Percentiles rank a stretch among this genome's conserved stretches.
These are phyloP conservation scores for Mycena galopus DNA, from an alignment of 768 basidiomycete species.

Conservation along the genomic window DNA sequence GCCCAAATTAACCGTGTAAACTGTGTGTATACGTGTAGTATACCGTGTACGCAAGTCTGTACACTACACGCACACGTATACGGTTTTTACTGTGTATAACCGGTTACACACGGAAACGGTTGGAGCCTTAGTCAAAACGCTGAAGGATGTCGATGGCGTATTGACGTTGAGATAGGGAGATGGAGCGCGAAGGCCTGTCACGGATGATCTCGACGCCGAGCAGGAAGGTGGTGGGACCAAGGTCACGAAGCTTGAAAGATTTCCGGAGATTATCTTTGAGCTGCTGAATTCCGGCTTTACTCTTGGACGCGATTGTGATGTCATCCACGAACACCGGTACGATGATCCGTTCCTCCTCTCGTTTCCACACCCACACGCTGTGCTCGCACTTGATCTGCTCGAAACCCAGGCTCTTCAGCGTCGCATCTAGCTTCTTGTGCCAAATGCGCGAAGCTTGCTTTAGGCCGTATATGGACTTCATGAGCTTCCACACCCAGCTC, in stretches of 20 bases:
- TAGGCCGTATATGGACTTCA: slow-evolving; percentile 57
- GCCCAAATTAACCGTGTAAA: too few relatives aligned
- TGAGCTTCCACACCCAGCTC: slow-evolving; percentile 26
- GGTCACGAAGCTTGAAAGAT: slow-evolving; percentile 26
- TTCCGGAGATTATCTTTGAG: slow-evolving; percentile 41
- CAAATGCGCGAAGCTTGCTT: slow-evolving; percentile 47
- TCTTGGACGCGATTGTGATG: slow-evolving; percentile 16
- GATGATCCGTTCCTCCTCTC: slow-evolving; percentile 38
- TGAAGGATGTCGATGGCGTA: background rate
- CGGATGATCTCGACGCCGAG: background rate
- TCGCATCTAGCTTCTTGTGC: too few relatives aligned
- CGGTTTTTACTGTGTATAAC: too few relatives aligned
- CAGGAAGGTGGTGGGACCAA: slow-evolving; percentile 4
- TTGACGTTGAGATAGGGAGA: background rate
- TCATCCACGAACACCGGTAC: slow-evolving; percentile 50
- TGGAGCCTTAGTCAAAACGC: too few relatives aligned
- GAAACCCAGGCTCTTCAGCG: too few relatives aligned
- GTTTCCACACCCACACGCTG: slow-evolving; percentile 33
- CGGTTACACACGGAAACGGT: too few relatives aligned
- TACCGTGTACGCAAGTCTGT: too few relatives aligned
- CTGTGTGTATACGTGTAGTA: too few relatives aligned
- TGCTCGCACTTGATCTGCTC: slow-evolving; percentile 23
- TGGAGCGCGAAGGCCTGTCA: background rate
- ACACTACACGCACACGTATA: too few relatives aligned
- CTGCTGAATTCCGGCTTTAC: background rate